Conservation (phyloP, 352 stramenopile genomes). For the Globisporangium spiculum region DNA sequence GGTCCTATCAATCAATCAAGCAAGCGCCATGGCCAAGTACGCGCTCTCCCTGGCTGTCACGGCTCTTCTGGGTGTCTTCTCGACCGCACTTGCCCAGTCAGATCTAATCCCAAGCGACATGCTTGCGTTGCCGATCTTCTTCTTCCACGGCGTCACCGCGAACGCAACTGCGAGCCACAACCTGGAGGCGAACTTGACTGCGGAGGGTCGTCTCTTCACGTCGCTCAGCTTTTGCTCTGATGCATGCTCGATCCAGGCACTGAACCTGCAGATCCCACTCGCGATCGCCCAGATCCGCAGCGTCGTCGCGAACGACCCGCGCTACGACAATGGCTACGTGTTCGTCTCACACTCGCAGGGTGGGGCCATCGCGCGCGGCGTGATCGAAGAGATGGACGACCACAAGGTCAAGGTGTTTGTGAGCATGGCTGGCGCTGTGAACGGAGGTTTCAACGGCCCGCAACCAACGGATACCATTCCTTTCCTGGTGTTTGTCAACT, state of each 20-base stretch:
- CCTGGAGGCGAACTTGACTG: constrained; percentile 28
- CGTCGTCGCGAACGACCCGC: constrained; percentile 20
- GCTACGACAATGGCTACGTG: constrained; percentile 36
- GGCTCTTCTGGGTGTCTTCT: neutral
- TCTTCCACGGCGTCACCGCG: constrained; percentile 42
- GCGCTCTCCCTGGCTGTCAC: neutral
- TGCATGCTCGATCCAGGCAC: constrained; percentile 25
- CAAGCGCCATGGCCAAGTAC: neutral
- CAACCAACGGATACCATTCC: constrained; percentile 22
- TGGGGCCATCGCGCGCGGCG: constrained; percentile 32
- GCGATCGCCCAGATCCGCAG: constrained; percentile 35
- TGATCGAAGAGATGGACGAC: constrained; percentile 59
- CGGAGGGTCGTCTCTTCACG: constrained; percentile 29
- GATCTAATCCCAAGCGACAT: neutral
- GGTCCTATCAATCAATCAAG: neutral
- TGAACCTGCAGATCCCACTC: constrained; percentile 33
- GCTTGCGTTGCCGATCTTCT: constrained; percentile 29
- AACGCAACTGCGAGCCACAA: constrained; percentile 24
- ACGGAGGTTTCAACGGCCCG: constrained; percentile 50
- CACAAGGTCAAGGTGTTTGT: constrained; percentile 50
- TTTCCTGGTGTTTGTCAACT: constrained; percentile 15
- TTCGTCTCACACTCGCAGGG: constrained; percentile 53
- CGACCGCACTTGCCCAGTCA: neutral
- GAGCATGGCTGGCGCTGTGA: constrained; percentile 34
- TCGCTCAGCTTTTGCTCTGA: constrained; percentile 38